These are phyloP conservation scores for Colletotrichum chrysophilum DNA, from an alignment of 2,329 filamentous ascomycete species.

Conservation along the genomic window DNA sequence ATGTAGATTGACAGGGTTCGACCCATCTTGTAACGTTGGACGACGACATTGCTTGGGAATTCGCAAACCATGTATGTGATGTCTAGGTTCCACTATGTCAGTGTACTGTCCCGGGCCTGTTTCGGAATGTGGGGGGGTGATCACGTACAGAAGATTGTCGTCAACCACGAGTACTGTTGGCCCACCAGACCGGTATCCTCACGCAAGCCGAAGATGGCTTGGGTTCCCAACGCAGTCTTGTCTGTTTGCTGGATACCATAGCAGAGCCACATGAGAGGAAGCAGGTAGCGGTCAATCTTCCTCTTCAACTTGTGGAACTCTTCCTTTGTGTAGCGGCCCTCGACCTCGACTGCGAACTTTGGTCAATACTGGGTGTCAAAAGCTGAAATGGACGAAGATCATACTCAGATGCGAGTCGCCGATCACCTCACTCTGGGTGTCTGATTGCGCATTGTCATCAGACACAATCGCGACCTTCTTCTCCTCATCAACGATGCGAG, in stretches of 20 bases:
- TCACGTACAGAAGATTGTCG: constrained; percentile 36
- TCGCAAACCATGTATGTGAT: constrained; percentile 35
- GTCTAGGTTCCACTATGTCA: constrained; percentile 14
- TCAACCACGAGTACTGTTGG: constrained; percentile 30
- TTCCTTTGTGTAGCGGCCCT: constrained; percentile 36
- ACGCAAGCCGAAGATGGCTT: constrained; percentile 42
- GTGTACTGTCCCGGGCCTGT: background rate
- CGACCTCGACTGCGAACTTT: background rate
- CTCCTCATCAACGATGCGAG: background rate
- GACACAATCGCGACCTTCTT: constrained; percentile 7
- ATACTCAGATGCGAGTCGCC: constrained; percentile 7
- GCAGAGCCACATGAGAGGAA: constrained; percentile 53
- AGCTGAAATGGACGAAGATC: background rate
- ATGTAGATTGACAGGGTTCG: constrained; percentile 13
- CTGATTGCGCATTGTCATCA: background rate
- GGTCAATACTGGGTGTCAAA: background rate
- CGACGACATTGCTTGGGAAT: constrained; percentile 34
- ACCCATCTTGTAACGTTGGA: constrained; percentile 34
- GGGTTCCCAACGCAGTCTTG: constrained; percentile 46
- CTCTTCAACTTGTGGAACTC: constrained; percentile 41
- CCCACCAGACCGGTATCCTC: constrained; percentile 30
- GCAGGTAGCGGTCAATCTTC: constrained; percentile 49
- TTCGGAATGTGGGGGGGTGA: background rate
- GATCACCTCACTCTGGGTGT: background rate
- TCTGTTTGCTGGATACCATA: constrained; percentile 55